phyloP scores from a whole-genome alignment of 2,329 filamentous ascomycete genomes.

The Neocucurbitaria cava region DNA sequence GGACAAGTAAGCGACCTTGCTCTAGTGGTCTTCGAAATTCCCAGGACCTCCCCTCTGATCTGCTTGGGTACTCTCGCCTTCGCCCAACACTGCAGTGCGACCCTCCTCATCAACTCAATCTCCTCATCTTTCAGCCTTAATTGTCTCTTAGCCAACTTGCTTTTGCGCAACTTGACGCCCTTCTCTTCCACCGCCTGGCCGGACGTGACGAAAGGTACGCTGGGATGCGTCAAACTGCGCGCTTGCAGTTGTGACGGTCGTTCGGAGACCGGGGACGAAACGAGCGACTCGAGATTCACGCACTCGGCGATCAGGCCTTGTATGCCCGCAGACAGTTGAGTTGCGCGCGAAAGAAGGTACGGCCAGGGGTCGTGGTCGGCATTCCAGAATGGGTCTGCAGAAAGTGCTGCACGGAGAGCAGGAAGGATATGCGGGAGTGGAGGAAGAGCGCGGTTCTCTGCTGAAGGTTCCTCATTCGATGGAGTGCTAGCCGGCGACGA shows the following conservation, averaged over 20 bases:
- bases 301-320: constrained; percentile 56
- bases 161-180: constrained; percentile 44
- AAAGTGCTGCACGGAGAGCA: constrained; percentile 50
- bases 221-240: constrained; percentile 29
- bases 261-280: constrained; percentile 36
- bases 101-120: constrained; percentile 50
- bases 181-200: constrained; percentile 21
- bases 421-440: constrained; percentile 50
- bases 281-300: constrained; percentile 51
- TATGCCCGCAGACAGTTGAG: constrained; percentile 52
- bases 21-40: constrained; percentile 23
- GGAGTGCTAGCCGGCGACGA: not conserved
- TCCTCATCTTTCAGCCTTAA: constrained; percentile 53
- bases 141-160: constrained; percentile 56
- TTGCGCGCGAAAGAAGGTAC: constrained; percentile 53
- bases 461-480: constrained; percentile 9
- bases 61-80: constrained; percentile 36
- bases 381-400: constrained; percentile 53
- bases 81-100: constrained; percentile 54
- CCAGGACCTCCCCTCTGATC: constrained; percentile 32
- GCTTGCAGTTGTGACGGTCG: constrained; percentile 19
- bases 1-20: constrained; percentile 43
- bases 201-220: constrained; percentile 11
- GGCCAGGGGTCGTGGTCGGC: constrained; percentile 51
- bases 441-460: constrained; percentile 28